Base-by-base conservation (phyloP, 2,329 filamentous ascomycete genomes). In the Dothideomycetes sp. region DNA sequence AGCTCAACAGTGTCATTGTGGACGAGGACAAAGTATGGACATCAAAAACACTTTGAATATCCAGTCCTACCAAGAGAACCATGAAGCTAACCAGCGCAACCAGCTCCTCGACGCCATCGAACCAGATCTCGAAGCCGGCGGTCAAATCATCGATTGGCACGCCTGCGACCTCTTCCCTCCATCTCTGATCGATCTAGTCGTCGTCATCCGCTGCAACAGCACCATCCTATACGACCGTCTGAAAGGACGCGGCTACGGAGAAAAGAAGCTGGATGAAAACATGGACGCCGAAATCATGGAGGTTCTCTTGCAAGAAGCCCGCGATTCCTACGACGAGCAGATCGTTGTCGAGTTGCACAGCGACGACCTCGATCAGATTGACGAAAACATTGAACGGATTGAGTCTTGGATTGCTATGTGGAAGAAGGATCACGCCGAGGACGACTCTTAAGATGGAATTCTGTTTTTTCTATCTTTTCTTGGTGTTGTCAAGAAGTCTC, bases 261-360 rank as follows among this genome's bases (percentile, higher is more conserved):
- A 91, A 57, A 72, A 74, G 47, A 98, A 98, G 62, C 68, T 98
- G 30, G 84, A 96, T 61, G 91, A 96, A 62, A 98, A 98, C 58
- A 69, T 98, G 45, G 91, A 98, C 62, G 83, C 85, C 20, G 91
- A 98, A 67, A 96, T 98, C 57, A 96, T 98, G 80, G 83, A 94
- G 57, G 85, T 96, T 18, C 67, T 98, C 42, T 69, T 94, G 15
- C 82, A 94, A 51, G 91, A 98, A 67, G 91, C 91, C 22, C 71
- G 79, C 45, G 88, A 94, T 48, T 77, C 82, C 9, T 98, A 89
- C 55, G 83, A 85, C 40, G 77, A 83, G 61, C 78, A 91, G 57
- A 84, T 94, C 51, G 82, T 98, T 25, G 83, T 96, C 18, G 87
- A 94, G 63, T 65, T 98, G 55, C 77, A 69, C 55, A 96, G 89